A percentile compares a stretch with the other conserved stretches of the same genome.
Conservation (phyloP, 768 basidiomycete genomes). For the Podaxis sp. region DNA sequence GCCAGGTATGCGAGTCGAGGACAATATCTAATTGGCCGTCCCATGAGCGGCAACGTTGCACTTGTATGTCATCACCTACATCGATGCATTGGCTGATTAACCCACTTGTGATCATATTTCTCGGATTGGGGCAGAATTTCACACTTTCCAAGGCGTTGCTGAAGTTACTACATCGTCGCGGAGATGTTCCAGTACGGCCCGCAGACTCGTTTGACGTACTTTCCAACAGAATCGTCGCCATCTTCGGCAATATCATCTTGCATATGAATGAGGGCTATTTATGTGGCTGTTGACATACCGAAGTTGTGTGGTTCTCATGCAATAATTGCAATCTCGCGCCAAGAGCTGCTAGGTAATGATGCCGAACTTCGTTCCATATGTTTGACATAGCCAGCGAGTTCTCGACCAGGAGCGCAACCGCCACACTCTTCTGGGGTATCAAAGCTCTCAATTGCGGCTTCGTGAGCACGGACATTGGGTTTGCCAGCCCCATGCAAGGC, state of each 20-base stretch:
- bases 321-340: neutral
- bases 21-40: slow-evolving; percentile 1
- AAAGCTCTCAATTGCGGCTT: slow-evolving; percentile 22
- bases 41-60: neutral
- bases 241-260: slow-evolving; percentile 10
- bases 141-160: slow-evolving; percentile 37
- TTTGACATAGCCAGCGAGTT: slow-evolving; percentile 45
- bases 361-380: slow-evolving; percentile 49
- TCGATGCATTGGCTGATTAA: slow-evolving; percentile 44
- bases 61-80: slow-evolving; percentile 29
- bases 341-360: slow-evolving; percentile 42
- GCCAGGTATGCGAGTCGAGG: slow-evolving; percentile 6
- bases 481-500: slow-evolving; percentile 6
- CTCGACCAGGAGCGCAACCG: slow-evolving; percentile 52
- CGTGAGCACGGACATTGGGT: slow-evolving; percentile 19
- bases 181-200: slow-evolving; percentile 19
- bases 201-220: slow-evolving; percentile 5
- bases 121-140: slow-evolving; percentile 38
- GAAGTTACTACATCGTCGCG: slow-evolving; percentile 40
- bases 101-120: slow-evolving; percentile 43
- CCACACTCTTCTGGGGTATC: slow-evolving; percentile 31
- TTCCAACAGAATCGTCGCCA: slow-evolving; percentile 12
- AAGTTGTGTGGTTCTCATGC: slow-evolving; percentile 24
- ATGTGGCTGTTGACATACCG: slow-evolving; percentile 31
- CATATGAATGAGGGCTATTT: neutral